phyloP scores from a whole-genome alignment of 257 asterid species.

The Fraxinus americana region DNA sequence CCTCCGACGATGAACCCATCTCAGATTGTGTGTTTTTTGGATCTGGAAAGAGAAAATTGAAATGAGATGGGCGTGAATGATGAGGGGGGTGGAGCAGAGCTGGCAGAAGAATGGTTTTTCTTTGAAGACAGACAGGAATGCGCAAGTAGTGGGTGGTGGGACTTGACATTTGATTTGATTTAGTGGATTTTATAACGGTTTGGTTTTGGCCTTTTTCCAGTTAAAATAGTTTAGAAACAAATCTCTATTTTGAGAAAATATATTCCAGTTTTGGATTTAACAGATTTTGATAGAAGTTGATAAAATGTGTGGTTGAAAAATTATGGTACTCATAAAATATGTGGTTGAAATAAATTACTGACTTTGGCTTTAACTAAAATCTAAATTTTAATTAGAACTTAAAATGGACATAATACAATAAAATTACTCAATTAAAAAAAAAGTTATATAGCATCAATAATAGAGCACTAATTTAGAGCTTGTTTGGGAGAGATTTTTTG shows the following conservation, averaged over 20 bases:
- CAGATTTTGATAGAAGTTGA: too few species aligned
- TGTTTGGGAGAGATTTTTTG: too few species aligned
- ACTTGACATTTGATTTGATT: background rate
- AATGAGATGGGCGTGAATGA: background rate
- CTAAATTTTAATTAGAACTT: too few species aligned
- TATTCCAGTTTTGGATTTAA: too few species aligned
- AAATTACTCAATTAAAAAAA: too few species aligned
- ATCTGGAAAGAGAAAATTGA: background rate
- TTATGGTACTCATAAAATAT: too few species aligned
- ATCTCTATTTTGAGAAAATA: background rate
- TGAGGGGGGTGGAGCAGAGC: constrained; percentile 5
- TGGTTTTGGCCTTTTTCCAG: background rate
- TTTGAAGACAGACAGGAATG: background rate
- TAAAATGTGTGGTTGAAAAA: too few species aligned
- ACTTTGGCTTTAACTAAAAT: too few species aligned
- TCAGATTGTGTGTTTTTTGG: background rate
- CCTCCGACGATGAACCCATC: constrained; percentile 64
- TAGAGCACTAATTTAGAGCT: too few species aligned
- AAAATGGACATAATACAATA: too few species aligned
- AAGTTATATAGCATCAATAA: too few species aligned
- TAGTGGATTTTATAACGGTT: constrained; percentile 1
- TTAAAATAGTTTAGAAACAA: background rate
- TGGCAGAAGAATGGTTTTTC: background rate
- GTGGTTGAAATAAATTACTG: too few species aligned
- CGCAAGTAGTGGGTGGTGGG: constrained; percentile 2